phyloP scores from a whole-genome alignment of 805 yeast genomes.

The Candida yuanshanica region DNA sequence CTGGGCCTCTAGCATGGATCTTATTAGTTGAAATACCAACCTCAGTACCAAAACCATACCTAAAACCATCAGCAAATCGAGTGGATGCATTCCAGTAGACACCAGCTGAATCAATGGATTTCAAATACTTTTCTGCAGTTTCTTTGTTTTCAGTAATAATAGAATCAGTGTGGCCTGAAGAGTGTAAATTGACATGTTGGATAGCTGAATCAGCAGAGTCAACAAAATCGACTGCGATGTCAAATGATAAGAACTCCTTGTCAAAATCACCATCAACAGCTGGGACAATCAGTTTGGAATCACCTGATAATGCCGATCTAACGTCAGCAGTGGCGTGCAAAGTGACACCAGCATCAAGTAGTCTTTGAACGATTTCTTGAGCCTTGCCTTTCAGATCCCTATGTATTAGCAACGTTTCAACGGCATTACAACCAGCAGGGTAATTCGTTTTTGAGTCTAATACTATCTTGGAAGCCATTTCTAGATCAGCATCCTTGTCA shows the following conservation, averaged over 20 bases:
- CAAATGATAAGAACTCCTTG: conserved; percentile 78
- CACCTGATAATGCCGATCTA: conserved; percentile 23
- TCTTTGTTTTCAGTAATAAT: conserved; percentile 73
- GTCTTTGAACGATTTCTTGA: conserved; percentile 33
- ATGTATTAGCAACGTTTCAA: conserved; percentile 75
- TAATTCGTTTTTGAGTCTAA: conserved; percentile 92
- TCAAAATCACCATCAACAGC: conserved; percentile 68
- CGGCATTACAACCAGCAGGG: conserved; percentile 99
- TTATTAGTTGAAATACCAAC: conserved; percentile 97
- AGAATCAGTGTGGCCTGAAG: conserved; percentile 94
- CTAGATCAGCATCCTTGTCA: conserved; percentile 70
- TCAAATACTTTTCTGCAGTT: conserved; percentile 70
- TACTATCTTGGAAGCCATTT: conserved; percentile 67
- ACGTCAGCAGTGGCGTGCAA: conserved; percentile 60
- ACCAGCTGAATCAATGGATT: conserved; percentile 90
- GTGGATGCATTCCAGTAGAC: conserved; percentile 98
- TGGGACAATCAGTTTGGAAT: conserved; percentile 31
- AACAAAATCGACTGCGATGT: conserved; percentile 69
- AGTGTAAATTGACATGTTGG: conserved; percentile 78
- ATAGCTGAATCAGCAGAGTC: conserved; percentile 66
- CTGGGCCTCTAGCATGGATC: conserved; percentile 98
- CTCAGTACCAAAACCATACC: conserved; percentile 98
- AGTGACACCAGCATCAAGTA: conserved; percentile 64
- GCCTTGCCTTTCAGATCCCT: conserved; percentile 31
- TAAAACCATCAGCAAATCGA: conserved; percentile 96